Conservation (phyloP, 2,329 filamentous ascomycete genomes). For the Aspergillus sp. region DNA sequence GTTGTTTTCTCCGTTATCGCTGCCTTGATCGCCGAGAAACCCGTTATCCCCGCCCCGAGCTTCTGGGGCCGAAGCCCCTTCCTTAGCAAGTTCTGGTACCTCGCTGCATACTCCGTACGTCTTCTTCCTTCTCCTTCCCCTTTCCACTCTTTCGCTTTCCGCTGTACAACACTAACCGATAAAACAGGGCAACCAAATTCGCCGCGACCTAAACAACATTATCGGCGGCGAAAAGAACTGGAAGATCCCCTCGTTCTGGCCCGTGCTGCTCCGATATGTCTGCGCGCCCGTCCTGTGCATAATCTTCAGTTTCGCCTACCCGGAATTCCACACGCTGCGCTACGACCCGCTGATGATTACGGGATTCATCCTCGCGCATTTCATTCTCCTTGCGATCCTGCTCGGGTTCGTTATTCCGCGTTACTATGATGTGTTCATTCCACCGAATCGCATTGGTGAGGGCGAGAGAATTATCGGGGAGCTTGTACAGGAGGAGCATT, state of each 20-base stretch:
- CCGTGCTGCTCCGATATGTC: conserved; percentile 56
- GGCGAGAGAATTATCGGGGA: conserved; percentile 31
- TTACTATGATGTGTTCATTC: conserved; percentile 60
- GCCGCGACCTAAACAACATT: conserved; percentile 59
- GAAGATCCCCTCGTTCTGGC: conserved; percentile 59
- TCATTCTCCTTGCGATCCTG: conserved; percentile 53
- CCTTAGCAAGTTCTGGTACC: conserved; percentile 55
- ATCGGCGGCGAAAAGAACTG: conserved; percentile 61
- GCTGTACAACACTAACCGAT: background rate
- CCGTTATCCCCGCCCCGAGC: conserved; percentile 46
- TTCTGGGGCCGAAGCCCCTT: conserved; percentile 49
- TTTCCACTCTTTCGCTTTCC: too few relatives aligned
- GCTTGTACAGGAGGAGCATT: background rate
- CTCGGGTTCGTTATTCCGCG: conserved; percentile 57
- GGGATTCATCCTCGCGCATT: conserved; percentile 55
- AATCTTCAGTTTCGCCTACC: conserved; percentile 58
- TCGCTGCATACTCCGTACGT: conserved; percentile 63
- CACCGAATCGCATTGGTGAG: conserved; percentile 51
- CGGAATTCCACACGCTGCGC: conserved; percentile 53
- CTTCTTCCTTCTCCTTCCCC: too few relatives aligned
- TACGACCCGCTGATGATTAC: conserved; percentile 58
- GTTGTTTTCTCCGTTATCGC: conserved; percentile 44
- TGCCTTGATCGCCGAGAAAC: conserved; percentile 38
- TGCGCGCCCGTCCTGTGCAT: conserved; percentile 57
- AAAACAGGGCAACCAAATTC: conserved; percentile 59